Conservation (phyloP, 2,329 filamentous ascomycete genomes). For the Cercospora sp. region DNA sequence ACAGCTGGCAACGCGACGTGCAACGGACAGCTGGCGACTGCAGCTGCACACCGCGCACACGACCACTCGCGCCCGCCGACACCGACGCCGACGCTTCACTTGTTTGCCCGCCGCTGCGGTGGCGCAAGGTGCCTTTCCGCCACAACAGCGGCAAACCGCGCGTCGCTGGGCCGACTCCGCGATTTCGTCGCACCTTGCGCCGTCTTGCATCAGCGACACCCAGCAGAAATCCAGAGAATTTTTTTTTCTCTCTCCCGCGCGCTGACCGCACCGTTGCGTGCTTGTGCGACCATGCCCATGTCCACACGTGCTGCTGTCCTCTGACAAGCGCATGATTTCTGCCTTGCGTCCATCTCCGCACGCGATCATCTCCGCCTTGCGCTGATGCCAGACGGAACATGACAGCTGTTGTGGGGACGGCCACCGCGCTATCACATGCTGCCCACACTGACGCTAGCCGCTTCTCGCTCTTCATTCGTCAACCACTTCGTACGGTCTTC, state of each 20-base stretch:
- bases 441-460: background rate
- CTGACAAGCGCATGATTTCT: background rate
- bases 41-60: background rate
- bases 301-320: background rate
- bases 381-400: constrained; percentile 1
- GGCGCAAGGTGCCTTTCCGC: background rate
- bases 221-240: background rate
- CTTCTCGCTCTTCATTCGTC: constrained; percentile 4
- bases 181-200: background rate
- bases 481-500: constrained; percentile 2
- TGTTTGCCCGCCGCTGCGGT: background rate
- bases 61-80: background rate
- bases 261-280: background rate
- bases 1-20: background rate
- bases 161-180: constrained; percentile 13
- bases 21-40: background rate
- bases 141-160: constrained; percentile 9
- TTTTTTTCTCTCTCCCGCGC: background rate
- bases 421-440: constrained; percentile 10
- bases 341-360: background rate
- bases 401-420: constrained; percentile 8
- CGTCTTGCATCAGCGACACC: background rate
- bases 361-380: background rate
- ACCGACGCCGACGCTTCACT: background rate
- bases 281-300: background rate